Conservation (phyloP, 176 grass and related monocot species). For the Oryza meridionalis region DNA sequence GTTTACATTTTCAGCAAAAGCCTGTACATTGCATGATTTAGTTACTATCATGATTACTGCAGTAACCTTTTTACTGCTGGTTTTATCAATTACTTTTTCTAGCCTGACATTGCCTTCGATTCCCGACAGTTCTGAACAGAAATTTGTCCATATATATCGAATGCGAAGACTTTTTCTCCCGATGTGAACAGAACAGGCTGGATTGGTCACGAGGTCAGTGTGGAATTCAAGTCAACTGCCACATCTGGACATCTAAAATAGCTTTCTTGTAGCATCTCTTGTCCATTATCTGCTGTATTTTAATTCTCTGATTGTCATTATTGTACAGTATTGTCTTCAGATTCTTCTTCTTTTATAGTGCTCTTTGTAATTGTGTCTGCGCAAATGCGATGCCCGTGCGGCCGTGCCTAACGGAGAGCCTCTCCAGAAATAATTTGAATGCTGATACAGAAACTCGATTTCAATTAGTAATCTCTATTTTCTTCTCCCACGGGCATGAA, state of each 20-base stretch:
- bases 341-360: slow-evolving; percentile 7
- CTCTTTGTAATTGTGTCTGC: background rate
- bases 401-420: slow-evolving; percentile 16
- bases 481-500: background rate
- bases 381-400: slow-evolving; percentile 4
- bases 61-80: background rate
- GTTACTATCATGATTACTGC: background rate
- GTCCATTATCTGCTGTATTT: slow-evolving; percentile 35
- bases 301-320: slow-evolving; percentile 23
- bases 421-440: background rate
- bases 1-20: background rate
- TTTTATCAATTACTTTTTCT: slow-evolving; percentile 8
- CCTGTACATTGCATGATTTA: background rate
- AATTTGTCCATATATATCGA: slow-evolving; percentile 5
- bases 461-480: slow-evolving; percentile 19
- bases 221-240: slow-evolving; percentile 48
- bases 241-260: background rate
- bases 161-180: slow-evolving; percentile 25
- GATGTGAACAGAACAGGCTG: slow-evolving; percentile 49
- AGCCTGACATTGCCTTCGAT: slow-evolving; percentile 16
- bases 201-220: background rate
- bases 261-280: background rate
- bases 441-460: slow-evolving; percentile 5
- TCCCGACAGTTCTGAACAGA: slow-evolving; percentile 37
- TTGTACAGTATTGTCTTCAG: background rate